phyloP scores from a whole-genome alignment of 306 rosid genomes.

The Benincasa hispida region DNA sequence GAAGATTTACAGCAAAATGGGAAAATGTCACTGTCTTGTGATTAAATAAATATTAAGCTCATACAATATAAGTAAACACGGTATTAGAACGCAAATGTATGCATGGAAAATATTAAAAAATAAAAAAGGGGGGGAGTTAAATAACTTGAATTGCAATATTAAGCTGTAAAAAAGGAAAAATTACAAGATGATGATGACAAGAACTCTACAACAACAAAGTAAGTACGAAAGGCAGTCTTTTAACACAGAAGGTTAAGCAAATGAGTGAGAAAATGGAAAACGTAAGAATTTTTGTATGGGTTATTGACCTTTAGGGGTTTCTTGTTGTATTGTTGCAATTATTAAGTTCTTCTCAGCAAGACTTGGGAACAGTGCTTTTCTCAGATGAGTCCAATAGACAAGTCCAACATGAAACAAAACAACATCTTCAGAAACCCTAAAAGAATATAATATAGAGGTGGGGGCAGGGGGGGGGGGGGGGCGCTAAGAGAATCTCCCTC shows the following conservation, averaged over 20 bases:
- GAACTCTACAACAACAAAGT: slow-evolving; percentile 53
- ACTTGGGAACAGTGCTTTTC: slow-evolving; percentile 41
- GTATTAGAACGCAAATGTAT: background rate
- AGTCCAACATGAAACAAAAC: slow-evolving; percentile 68
- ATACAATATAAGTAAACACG: background rate
- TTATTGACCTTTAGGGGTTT: slow-evolving; percentile 20
- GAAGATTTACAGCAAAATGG: background rate
- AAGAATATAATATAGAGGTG: slow-evolving; percentile 2
- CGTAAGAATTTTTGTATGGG: slow-evolving; percentile 2
- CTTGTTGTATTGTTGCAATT: slow-evolving; percentile 67
- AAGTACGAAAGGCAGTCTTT: slow-evolving; percentile 35
- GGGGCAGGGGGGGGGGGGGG: background rate
- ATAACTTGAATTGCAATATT: background rate
- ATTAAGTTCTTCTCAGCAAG: slow-evolving; percentile 48
- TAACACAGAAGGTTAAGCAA: slow-evolving; percentile 8
- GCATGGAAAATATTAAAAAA: background rate
- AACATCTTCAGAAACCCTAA: slow-evolving; percentile 31
- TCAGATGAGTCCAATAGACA: slow-evolving; percentile 45
- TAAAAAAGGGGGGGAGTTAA: background rate
- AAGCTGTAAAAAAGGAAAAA: background rate
- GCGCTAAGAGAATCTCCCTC: slow-evolving; percentile 21
- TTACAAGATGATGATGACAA: slow-evolving; percentile 23
- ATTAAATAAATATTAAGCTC: background rate
- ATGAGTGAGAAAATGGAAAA: slow-evolving; percentile 14
- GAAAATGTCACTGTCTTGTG: background rate